These are phyloP conservation scores for Blastobotrys buckinghamii DNA, from an alignment of 1,139 yeast species.

Conservation along the genomic window DNA sequence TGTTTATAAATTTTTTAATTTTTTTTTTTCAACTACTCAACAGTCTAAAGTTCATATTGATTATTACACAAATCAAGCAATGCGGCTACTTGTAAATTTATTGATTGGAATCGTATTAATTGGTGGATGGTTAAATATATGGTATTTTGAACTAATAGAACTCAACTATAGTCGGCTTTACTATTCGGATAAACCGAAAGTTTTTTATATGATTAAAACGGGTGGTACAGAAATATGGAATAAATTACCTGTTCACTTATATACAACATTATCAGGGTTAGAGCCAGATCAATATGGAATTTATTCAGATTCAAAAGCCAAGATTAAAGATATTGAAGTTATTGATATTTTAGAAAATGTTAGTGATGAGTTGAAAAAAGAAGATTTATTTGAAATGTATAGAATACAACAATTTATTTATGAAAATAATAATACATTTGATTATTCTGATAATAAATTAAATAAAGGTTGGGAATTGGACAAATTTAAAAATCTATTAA, in stretches of 20 bases:
- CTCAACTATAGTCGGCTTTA: too few species aligned
- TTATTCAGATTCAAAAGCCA: slow-evolving; percentile 31
- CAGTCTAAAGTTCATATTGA: background rate
- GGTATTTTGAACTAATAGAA: background rate
- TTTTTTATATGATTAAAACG: slow-evolving; percentile 34
- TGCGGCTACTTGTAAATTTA: background rate
- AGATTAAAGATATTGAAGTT: slow-evolving; percentile 32
- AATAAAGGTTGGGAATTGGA: slow-evolving; percentile 34
- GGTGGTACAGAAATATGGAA: slow-evolving; percentile 36
- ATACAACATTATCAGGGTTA: slow-evolving; percentile 33
- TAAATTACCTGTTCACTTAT: slow-evolving; percentile 34
- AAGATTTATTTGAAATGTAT: slow-evolving; percentile 27
- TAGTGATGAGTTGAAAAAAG: slow-evolving; percentile 22
- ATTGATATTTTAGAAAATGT: slow-evolving; percentile 31
- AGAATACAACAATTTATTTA: slow-evolving; percentile 25
- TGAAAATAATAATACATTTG: slow-evolving; percentile 19
- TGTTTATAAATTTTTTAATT: background rate
- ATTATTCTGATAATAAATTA: slow-evolving; percentile 2
- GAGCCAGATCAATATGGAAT: slow-evolving; percentile 28
- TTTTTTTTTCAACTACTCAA: too few species aligned
- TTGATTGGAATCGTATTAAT: background rate
- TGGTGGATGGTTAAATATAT: background rate
- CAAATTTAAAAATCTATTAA: slow-evolving; percentile 36
- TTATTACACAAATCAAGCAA: background rate
- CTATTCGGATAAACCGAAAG: slow-evolving; percentile 12